Evolutionary conservation across 1,284 basidiomycete genomes (phyloP), one percentile per base, ranked within the genome.

Genomic region (Pyrrhoderma noxium): DNA sequence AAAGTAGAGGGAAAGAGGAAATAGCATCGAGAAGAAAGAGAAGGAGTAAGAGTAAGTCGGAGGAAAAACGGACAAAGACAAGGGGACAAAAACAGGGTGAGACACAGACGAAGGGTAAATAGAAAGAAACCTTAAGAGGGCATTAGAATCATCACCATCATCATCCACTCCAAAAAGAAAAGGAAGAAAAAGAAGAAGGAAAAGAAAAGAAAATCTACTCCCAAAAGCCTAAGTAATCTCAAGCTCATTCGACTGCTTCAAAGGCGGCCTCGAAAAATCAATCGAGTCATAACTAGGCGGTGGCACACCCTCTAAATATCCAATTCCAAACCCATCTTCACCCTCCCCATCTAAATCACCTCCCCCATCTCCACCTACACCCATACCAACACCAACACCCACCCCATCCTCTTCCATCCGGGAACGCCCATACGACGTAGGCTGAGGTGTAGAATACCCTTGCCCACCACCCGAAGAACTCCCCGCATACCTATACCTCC

Each of bases 201-300:
- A 37, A 37, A 9, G 35, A 16, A 37, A 37, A 37, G 11, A 9
- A 37, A 37, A 37, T 16, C 11, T 31, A 11, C 27, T 11, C 11
- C 27, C 11, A 31, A 31, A 5, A 5, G 5, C 11, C 27, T 31
- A 31, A 5, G 27, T 31, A 31, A 31, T 31, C 27, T 31, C 27
- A 31, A 31, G 27, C 11, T 11, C 27, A 31, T 31, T 31, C 27
- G 11, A 31, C 9, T 21, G 37, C 3, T 36, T 39, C 23, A 52
- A 21, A 37, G 45, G 39, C 4, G 51, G 44, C 13, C 45, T 22
- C 43, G 52, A 54, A 25, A 54, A 54, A 45, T 54, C 52, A 40
- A 54, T 54, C 25, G 52, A 50, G 31, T 54, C 52, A 46, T 54
- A 54, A 8, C 46, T 41, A 19, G 52, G 52, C 16, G 52, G 52